phyloP scores from a whole-genome alignment of 2,329 filamentous ascomycete genomes.

The Lecanosticta acicola region DNA sequence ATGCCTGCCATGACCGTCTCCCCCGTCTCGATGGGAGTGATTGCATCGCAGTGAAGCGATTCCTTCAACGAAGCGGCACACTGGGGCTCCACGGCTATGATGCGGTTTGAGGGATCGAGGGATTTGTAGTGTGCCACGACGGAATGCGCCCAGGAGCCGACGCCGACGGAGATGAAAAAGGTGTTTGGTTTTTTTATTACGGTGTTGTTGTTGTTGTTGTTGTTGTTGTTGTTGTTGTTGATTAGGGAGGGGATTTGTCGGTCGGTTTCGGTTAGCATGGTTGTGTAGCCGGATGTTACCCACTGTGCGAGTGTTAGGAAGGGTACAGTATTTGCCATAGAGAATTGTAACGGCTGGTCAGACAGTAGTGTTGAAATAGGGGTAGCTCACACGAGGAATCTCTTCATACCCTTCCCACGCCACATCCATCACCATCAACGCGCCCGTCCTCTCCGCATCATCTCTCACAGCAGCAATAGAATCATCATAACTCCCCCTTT shows the following conservation, averaged over 20 bases:
- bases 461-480: constrained; percentile 50
- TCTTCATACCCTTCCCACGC: constrained; percentile 61
- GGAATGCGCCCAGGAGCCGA: constrained; percentile 66
- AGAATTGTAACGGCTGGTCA: too few species aligned
- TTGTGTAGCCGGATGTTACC: constrained; percentile 73
- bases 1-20: constrained; percentile 69
- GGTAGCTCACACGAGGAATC: constrained; percentile 51
- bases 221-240: constrained; percentile 16
- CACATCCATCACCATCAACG: constrained; percentile 63
- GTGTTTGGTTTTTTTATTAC: constrained; percentile 36
- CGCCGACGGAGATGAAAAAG: constrained; percentile 63
- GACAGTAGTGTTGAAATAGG: not conserved
- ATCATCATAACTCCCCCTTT: constrained; percentile 58
- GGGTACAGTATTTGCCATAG: too few species aligned
- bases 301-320: too few species aligned
- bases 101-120: constrained; percentile 10
- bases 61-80: constrained; percentile 56
- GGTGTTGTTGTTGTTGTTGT: constrained; percentile 16
- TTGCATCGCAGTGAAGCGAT: constrained; percentile 47
- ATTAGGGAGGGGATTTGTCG: constrained; percentile 47
- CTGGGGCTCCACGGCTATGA: constrained; percentile 67
- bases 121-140: constrained; percentile 61
- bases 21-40: constrained; percentile 49
- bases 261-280: constrained; percentile 65
- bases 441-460: constrained; percentile 37